Percentiles rank a stretch among this genome's conserved stretches.
phyloP scores from a whole-genome alignment of 192 early-diverging fungal species.

The Dissophora ornata region DNA sequence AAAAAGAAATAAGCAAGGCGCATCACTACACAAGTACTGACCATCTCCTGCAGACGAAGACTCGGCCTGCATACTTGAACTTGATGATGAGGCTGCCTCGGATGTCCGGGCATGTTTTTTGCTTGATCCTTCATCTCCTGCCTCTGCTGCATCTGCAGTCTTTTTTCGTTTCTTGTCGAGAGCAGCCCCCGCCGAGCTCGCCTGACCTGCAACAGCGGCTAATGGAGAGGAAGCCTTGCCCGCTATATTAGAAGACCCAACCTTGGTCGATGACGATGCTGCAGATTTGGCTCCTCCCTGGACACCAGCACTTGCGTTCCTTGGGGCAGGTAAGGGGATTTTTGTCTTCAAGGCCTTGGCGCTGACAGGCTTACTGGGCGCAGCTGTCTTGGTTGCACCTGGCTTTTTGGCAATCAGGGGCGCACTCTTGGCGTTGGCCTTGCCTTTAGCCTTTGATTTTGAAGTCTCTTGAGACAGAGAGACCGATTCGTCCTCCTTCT shows the following conservation, averaged over 20 bases:
- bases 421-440: conserved; percentile 55
- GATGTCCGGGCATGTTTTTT: conserved; percentile 39
- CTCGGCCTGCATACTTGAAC: background rate
- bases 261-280: background rate
- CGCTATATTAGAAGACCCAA: too few species aligned
- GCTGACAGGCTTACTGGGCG: conserved; percentile 29
- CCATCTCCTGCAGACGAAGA: conserved; percentile 22
- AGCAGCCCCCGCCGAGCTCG: background rate
- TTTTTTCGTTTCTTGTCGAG: conserved; percentile 28
- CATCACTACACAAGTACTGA: background rate
- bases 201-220: conserved; percentile 5
- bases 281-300: background rate
- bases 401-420: conserved; percentile 61
- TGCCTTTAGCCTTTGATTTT: conserved; percentile 46
- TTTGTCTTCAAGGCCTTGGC: conserved; percentile 25
- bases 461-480: conserved; percentile 14
- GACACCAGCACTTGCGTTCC: conserved; percentile 59
- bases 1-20: background rate
- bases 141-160: conserved; percentile 19
- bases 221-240: conserved; percentile 16
- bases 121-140: conserved; percentile 13
- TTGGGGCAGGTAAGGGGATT: conserved; percentile 30
- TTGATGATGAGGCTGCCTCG: background rate
- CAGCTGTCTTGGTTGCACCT: conserved; percentile 17
- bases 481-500: conserved; percentile 27